Percentiles rank a stretch among this genome's conserved stretches.
phyloP scores from a whole-genome alignment of 1,139 yeast genomes.

The Diutina siamensis region DNA sequence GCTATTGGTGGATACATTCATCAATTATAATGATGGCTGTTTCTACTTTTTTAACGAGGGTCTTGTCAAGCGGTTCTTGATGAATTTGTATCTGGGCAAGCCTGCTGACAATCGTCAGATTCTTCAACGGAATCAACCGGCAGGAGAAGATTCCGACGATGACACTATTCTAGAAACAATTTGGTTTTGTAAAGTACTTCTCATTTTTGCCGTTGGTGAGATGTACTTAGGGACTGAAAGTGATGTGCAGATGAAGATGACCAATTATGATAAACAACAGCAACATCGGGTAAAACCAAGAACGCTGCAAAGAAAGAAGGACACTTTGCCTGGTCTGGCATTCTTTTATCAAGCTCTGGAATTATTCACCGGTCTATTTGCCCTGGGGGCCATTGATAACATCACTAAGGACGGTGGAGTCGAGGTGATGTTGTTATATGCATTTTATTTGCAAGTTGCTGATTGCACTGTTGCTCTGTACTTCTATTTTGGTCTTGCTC shows the following conservation, averaged over 20 bases:
- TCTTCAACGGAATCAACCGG: conserved; percentile 24
- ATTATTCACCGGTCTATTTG: conserved; percentile 60
- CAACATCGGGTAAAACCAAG: conserved; percentile 11
- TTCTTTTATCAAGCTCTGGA: conserved; percentile 70
- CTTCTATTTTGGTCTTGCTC: conserved; percentile 68
- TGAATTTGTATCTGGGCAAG: conserved; percentile 45
- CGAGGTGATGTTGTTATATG: conserved; percentile 67
- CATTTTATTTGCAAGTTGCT: conserved; percentile 75
- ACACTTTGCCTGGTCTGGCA: conserved; percentile 62
- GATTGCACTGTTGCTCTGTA: conserved; percentile 79
- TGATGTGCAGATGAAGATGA: conserved; percentile 24
- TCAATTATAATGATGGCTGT: conserved; percentile 74
- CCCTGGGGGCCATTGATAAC: conserved; percentile 70
- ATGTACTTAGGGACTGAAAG: conserved; percentile 70
- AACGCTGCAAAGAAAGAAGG: conserved; percentile 10
- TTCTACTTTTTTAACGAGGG: conserved; percentile 83
- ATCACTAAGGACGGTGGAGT: conserved; percentile 71
- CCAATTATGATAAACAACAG: conserved; percentile 18
- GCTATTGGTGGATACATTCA: conserved; percentile 62
- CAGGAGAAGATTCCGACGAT: conserved; percentile 27
- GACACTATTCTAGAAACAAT: conserved; percentile 62
- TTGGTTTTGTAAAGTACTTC: conserved; percentile 67
- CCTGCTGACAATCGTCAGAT: conserved; percentile 29
- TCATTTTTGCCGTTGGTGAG: conserved; percentile 76
- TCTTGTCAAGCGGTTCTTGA: conserved; percentile 50